These are phyloP conservation scores for Fennellomyces sp. DNA, from an alignment of 371 early-diverging fungal genomes.

Conservation along the genomic window DNA sequence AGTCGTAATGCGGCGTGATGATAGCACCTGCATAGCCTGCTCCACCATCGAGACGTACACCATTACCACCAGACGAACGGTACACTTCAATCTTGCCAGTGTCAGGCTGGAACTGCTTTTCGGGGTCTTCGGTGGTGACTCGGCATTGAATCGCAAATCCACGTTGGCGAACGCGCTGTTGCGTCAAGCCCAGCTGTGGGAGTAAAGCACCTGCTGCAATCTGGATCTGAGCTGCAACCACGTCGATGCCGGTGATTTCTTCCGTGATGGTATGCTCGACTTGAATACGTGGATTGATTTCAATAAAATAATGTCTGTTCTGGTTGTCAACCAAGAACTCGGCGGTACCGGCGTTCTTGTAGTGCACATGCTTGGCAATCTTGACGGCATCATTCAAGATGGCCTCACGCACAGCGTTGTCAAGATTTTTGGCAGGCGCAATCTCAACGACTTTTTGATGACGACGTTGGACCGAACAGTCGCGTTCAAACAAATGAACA, in stretches of 20 bases:
- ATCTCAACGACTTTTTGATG: slow-evolving; percentile 98
- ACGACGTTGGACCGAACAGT: slow-evolving; percentile 98
- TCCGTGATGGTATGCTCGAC: slow-evolving; percentile 95
- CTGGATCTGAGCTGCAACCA: slow-evolving; percentile 91
- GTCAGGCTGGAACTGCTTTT: slow-evolving; percentile 91
- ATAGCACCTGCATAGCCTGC: slow-evolving; percentile 88
- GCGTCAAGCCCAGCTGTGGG: slow-evolving; percentile 80
- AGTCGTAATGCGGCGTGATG: slow-evolving; percentile 96
- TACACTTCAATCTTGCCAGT: slow-evolving; percentile 94
- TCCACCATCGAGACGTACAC: slow-evolving; percentile 92
- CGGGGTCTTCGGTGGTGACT: slow-evolving; percentile 93
- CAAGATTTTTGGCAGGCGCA: slow-evolving; percentile 83
- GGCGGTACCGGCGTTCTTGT: slow-evolving; percentile 96
- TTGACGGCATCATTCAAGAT: slow-evolving; percentile 91
- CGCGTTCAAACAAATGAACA: slow-evolving; percentile 91
- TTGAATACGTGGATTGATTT: slow-evolving; percentile 95
- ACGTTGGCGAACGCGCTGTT: slow-evolving; percentile 77
- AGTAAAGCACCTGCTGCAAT: slow-evolving; percentile 89
- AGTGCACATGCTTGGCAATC: slow-evolving; percentile 87
- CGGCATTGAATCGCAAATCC: slow-evolving; percentile 95
- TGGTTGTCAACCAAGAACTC: slow-evolving; percentile 94
- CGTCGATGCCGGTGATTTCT: slow-evolving; percentile 93
- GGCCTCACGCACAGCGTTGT: slow-evolving; percentile 67
- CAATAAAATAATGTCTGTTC: slow-evolving; percentile 93
- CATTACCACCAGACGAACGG: slow-evolving; percentile 87